Conservation (phyloP, 2,329 filamentous ascomycete species). For the Paraconiothyrium brasiliense region DNA sequence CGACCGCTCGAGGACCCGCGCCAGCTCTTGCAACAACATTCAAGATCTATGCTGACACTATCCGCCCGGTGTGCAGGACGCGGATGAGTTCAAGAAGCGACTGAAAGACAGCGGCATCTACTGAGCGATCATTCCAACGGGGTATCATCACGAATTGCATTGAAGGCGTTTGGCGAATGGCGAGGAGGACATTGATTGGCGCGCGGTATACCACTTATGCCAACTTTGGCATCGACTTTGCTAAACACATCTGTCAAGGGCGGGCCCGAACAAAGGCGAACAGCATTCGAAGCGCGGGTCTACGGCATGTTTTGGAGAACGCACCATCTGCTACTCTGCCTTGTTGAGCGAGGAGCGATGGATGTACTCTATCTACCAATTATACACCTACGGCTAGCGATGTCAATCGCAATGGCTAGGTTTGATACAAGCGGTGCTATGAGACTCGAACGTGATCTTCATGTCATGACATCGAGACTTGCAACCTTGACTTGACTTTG, state of each 20-base stretch:
- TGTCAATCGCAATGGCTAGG: constrained; percentile 37
- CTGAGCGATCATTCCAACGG: constrained; percentile 24
- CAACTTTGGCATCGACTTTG: constrained; percentile 26
- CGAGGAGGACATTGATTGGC: constrained; percentile 26
- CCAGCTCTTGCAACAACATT: constrained; percentile 25
- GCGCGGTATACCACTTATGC: constrained; percentile 40
- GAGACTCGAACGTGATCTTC: constrained; percentile 50
- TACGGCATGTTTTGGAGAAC: constrained; percentile 38
- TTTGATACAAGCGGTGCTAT: constrained; percentile 43
- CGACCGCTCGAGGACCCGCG: constrained; percentile 18
- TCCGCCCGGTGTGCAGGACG: constrained; percentile 35
- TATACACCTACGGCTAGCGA: constrained; percentile 34
- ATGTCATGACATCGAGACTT: constrained; percentile 51
- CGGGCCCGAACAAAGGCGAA: constrained; percentile 22
- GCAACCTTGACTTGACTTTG: constrained; percentile 36
- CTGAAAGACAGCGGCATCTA: constrained; percentile 44
- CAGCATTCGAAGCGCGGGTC: constrained; percentile 22
- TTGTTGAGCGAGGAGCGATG: constrained; percentile 48
- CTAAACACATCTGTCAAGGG: constrained; percentile 34
- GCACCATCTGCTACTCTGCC: constrained; percentile 48
- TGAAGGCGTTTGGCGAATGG: constrained; percentile 32
- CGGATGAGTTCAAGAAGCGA: constrained; percentile 41
- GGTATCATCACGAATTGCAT: constrained; percentile 26
- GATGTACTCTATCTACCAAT: constrained; percentile 49
- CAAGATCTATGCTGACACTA: constrained; percentile 40